phyloP scores from a whole-genome alignment of 768 basidiomycete species.

The Termitomyces heimii region DNA sequence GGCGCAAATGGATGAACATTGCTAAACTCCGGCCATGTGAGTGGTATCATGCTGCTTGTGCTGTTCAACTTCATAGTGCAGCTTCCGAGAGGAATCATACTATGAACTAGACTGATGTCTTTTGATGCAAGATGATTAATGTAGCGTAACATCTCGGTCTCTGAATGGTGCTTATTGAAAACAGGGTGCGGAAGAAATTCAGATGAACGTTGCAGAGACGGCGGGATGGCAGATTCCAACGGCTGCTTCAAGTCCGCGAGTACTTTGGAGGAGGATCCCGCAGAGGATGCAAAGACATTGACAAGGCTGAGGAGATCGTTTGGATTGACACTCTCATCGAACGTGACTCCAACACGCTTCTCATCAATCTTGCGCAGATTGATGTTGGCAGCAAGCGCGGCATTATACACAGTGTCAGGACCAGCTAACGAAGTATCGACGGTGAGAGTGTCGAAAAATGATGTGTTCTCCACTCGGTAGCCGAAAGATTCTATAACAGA shows the following conservation, averaged over 20 bases:
- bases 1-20: slow-evolving; percentile 92
- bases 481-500: slow-evolving; percentile 64
- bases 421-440: slow-evolving; percentile 60
- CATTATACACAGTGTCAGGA: slow-evolving; percentile 61
- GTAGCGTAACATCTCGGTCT: slow-evolving; percentile 98
- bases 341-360: slow-evolving; percentile 74
- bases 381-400: slow-evolving; percentile 59
- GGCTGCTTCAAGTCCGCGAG: slow-evolving; percentile 44
- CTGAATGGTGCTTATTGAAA: slow-evolving; percentile 96
- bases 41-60: slow-evolving; percentile 94
- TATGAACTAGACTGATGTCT: slow-evolving; percentile 90
- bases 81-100: slow-evolving; percentile 94
- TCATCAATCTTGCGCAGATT: slow-evolving; percentile 81
- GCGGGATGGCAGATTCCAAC: slow-evolving; percentile 43
- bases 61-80: slow-evolving; percentile 99
- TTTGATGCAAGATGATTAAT: slow-evolving; percentile 91
- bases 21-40: slow-evolving; percentile 92
- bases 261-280: slow-evolving; percentile 41
- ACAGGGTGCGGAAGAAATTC: slow-evolving; percentile 80
- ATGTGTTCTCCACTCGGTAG: slow-evolving; percentile 61
- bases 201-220: slow-evolving; percentile 52
- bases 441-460: slow-evolving; percentile 90
- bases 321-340: slow-evolving; percentile 86
- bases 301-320: slow-evolving; percentile 71
- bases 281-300: slow-evolving; percentile 68